Conservation (phyloP, 2,329 filamentous ascomycete genomes). For the Penicillium crustosum region DNA sequence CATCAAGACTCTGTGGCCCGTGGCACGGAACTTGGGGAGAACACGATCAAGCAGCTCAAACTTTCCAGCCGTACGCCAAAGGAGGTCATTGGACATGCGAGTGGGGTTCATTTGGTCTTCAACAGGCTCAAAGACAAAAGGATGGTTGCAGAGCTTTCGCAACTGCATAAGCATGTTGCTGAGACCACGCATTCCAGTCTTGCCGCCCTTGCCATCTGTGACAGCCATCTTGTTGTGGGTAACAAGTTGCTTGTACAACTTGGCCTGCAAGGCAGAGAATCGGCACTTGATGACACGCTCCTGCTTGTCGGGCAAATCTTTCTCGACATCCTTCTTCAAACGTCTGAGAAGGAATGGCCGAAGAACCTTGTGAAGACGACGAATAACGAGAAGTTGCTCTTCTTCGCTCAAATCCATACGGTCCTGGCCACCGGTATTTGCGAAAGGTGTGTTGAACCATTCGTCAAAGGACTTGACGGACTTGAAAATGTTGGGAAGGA, state of each 20-base stretch:
- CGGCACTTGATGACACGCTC: conserved; percentile 99
- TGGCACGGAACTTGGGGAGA: conserved; percentile 86
- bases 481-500: conserved; percentile 97
- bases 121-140: conserved; percentile 96
- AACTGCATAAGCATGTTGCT: conserved; percentile 99
- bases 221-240: conserved; percentile 93
- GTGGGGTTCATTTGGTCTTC: conserved; percentile 96
- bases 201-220: conserved; percentile 91
- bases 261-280: conserved; percentile 89
- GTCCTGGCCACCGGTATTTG: conserved; percentile 95
- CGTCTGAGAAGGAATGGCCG: conserved; percentile 95
- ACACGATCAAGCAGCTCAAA: conserved; percentile 93
- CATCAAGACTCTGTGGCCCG: conserved; percentile 94
- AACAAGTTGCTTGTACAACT: conserved; percentile 95
- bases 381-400: conserved; percentile 97
- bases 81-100: conserved; percentile 82
- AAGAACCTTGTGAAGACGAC: conserved; percentile 95
- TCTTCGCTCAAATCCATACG: conserved; percentile 99
- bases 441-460: conserved; percentile 99
- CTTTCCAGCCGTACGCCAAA: conserved; percentile 96
- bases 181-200: conserved; percentile 87
- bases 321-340: conserved; percentile 99
- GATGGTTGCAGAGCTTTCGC: conserved; percentile 97
- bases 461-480: conserved; percentile 98
- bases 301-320: conserved; percentile 97